Evolutionary conservation across 352 stramenopile species (phyloP).

Genomic region (Thraustotheca clavata): DNA sequence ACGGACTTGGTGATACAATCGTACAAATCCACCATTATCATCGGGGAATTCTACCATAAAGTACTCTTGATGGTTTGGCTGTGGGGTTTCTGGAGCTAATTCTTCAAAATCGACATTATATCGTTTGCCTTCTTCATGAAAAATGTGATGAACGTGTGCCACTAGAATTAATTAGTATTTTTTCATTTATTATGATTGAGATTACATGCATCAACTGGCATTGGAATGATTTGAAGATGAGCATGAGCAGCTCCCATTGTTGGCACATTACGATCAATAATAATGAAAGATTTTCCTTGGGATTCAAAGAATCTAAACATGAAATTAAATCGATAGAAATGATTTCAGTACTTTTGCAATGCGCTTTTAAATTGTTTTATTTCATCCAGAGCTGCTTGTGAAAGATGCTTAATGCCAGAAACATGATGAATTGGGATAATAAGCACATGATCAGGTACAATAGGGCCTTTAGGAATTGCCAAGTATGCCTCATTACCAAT

Average conservation of each 20-base stretch:
- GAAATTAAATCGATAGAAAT: background rate
- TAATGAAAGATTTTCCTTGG: slow-evolving; percentile 58
- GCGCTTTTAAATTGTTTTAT: slow-evolving; percentile 60
- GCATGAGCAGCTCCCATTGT: slow-evolving; percentile 65
- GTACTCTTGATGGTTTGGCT: slow-evolving; percentile 22
- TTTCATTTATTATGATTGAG: background rate
- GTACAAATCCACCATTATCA: slow-evolving; percentile 25
- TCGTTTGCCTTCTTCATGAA: slow-evolving; percentile 56
- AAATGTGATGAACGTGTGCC: slow-evolving; percentile 32
- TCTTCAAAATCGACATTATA: slow-evolving; percentile 64
- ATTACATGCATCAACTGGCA: slow-evolving; percentile 32
- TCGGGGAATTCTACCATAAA: slow-evolving; percentile 48
- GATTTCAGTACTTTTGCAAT: slow-evolving; percentile 22
- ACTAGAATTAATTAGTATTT: slow-evolving; percentile 22
- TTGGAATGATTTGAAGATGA: slow-evolving; percentile 61
- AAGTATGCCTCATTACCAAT: slow-evolving; percentile 74
- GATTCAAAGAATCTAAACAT: slow-evolving; percentile 41
- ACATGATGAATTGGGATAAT: slow-evolving; percentile 74
- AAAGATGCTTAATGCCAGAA: slow-evolving; percentile 41
- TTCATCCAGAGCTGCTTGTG: slow-evolving; percentile 32
- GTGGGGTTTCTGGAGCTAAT: slow-evolving; percentile 22
- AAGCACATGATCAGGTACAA: slow-evolving; percentile 62
- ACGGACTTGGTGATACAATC: slow-evolving; percentile 53
- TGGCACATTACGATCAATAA: slow-evolving; percentile 71
- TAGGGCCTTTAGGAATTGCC: slow-evolving; percentile 70